phyloP scores from a whole-genome alignment of 2,329 filamentous ascomycete species.

The Colletotrichum navitas region DNA sequence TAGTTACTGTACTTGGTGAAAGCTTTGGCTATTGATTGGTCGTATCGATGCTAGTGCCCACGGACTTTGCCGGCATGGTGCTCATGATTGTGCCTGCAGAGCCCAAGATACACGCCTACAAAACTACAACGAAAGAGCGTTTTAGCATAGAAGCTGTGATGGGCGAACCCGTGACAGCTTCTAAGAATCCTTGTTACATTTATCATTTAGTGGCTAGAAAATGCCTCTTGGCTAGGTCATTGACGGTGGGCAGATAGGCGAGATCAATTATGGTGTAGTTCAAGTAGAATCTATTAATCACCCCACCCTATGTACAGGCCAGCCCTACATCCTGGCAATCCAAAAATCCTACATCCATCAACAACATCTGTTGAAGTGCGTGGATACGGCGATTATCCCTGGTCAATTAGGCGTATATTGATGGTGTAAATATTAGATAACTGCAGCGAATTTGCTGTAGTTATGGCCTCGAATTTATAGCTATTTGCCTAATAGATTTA shows the following conservation, averaged over 20 bases:
- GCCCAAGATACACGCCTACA: not conserved
- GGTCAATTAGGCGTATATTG: too few species aligned
- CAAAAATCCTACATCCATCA: too few species aligned
- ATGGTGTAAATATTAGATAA: too few species aligned
- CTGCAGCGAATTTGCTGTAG: too few species aligned
- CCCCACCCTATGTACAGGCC: too few species aligned
- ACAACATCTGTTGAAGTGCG: too few species aligned
- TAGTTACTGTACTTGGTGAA: not conserved
- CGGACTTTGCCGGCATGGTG: not conserved
- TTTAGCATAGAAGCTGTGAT: not conserved
- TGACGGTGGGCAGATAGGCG: not conserved
- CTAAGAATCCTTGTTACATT: not conserved
- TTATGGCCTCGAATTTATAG: too few species aligned
- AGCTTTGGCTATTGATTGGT: not conserved
- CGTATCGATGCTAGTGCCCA: not conserved
- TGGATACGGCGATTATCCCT: too few species aligned
- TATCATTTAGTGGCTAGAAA: not conserved
- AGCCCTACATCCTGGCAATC: too few species aligned
- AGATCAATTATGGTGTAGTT: not conserved
- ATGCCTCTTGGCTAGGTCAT: not conserved
- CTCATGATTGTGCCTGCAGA: not conserved
- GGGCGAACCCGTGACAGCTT: not conserved
- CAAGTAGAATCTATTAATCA: not conserved
- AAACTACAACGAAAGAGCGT: too few species aligned
- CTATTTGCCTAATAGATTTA: too few species aligned